These are phyloP conservation scores for Phytophthora melonis DNA, from an alignment of 352 stramenopile genomes.

Conservation along the genomic window DNA sequence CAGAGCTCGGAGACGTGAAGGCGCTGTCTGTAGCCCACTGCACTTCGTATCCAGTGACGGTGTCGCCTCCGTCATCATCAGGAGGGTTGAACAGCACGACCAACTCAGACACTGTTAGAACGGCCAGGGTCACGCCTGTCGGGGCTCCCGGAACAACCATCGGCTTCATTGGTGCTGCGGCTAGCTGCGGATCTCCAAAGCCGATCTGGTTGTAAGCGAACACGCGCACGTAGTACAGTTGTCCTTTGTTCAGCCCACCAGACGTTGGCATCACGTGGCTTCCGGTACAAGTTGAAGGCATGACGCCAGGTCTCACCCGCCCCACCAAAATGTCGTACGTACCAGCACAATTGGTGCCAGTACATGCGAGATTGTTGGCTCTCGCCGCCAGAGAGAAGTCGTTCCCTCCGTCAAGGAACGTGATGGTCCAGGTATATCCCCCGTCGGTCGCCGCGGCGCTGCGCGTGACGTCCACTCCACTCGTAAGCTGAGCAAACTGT, in stretches of 20 bases:
- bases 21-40: constrained; percentile 87
- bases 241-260: constrained; percentile 85
- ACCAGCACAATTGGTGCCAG: constrained; percentile 25
- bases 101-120: constrained; percentile 86
- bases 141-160: constrained; percentile 83
- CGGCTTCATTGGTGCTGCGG: constrained; percentile 64
- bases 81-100: constrained; percentile 92
- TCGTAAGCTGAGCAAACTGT: constrained; percentile 48
- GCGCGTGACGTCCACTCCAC: constrained; percentile 82
- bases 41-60: constrained; percentile 92
- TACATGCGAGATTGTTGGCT: constrained; percentile 18
- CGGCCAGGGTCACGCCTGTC: constrained; percentile 75
- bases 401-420: constrained; percentile 90
- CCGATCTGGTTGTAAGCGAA: constrained; percentile 95
- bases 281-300: constrained; percentile 81
- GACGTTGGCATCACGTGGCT: constrained; percentile 77
- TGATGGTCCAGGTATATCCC: constrained; percentile 91
- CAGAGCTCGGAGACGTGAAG: constrained; percentile 69
- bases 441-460: constrained; percentile 50
- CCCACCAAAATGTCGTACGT: constrained; percentile 59
- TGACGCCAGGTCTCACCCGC: constrained; percentile 76
- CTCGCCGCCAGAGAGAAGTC: constrained; percentile 74
- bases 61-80: constrained; percentile 84
- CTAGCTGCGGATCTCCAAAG: constrained; percentile 79
- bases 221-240: constrained; percentile 95